A percentile compares a stretch with the other conserved stretches of the same genome.
Evolutionary conservation across 202 grass and related monocot genomes (phyloP).

Genomic region (Schoenoplectus triqueter): DNA sequence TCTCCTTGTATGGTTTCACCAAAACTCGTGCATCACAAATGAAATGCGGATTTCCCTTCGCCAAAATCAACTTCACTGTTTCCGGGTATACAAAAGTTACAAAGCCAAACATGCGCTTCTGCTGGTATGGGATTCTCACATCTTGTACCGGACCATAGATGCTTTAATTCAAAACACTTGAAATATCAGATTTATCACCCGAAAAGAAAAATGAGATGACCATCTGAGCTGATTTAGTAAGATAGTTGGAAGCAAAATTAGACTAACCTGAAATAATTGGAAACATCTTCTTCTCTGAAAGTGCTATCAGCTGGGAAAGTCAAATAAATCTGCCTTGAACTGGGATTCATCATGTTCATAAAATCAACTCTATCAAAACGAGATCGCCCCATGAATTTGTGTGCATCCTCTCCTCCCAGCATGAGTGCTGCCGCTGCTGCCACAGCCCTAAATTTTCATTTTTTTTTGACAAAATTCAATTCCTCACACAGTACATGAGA

Average conservation of each 20-base stretch:
- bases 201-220: not conserved
- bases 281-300: constrained; percentile 96
- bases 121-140: constrained; percentile 96
- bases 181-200: constrained; percentile 2
- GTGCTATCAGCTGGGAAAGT: constrained; percentile 97
- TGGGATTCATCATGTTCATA: constrained; percentile 74
- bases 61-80: constrained; percentile 93
- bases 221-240: not conserved
- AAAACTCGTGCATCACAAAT: constrained; percentile 90
- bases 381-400: constrained; percentile 80
- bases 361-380: constrained; percentile 68
- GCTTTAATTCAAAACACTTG: constrained; percentile 46
- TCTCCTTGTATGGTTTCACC: constrained; percentile 99
- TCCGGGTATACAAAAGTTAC: constrained; percentile 98
- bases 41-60: constrained; percentile 98
- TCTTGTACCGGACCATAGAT: constrained; percentile 97
- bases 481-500: not conserved
- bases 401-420: constrained; percentile 56
- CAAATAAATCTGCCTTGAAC: constrained; percentile 96
- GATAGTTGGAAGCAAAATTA: not conserved
- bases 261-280: constrained; percentile 93
- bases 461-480: not conserved
- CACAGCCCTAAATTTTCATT: constrained; percentile 43
- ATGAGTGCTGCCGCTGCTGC: constrained; percentile 70
- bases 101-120: constrained; percentile 98